Evolutionary conservation across 176 grass and related monocot species (phyloP).

Genomic region (Oryza nivara): DNA sequence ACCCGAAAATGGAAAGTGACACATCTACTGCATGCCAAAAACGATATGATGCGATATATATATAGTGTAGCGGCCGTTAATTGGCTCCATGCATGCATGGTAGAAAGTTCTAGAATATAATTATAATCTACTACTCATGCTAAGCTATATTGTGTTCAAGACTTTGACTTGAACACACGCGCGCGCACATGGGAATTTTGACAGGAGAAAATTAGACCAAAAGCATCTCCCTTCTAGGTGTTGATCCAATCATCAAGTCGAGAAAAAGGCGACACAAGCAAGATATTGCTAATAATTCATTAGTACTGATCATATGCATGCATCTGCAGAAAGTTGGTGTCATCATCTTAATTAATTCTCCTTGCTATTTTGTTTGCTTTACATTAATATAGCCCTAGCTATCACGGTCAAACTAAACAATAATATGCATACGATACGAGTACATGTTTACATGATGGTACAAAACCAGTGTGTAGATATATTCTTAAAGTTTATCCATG

Average conservation of each 20-base stretch:
- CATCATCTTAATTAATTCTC: not conserved
- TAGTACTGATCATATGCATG: not conserved
- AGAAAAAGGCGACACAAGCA: not conserved
- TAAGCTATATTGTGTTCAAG: not conserved
- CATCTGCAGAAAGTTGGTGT: not conserved
- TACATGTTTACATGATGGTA: not conserved
- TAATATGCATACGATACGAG: not conserved
- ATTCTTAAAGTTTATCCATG: not conserved
- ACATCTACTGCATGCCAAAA: slow-evolving; percentile 17
- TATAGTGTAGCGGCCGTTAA: slow-evolving; percentile 21
- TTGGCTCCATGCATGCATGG: slow-evolving; percentile 12
- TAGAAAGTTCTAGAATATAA: not conserved
- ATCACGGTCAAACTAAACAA: slow-evolving; percentile 11
- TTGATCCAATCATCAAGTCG: not conserved
- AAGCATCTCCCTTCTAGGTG: not conserved
- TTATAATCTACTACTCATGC: not conserved
- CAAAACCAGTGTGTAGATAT: not conserved
- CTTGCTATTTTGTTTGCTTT: not conserved
- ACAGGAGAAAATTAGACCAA: not conserved
- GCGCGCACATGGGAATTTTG: slow-evolving; percentile 10
- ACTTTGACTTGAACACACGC: slow-evolving; percentile 34
- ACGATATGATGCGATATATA: not conserved
- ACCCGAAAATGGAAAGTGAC: not conserved
- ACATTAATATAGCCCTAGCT: not conserved
- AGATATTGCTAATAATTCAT: no score